These are phyloP conservation scores for Scedosporium minutisporum DNA, from an alignment of 2,329 filamentous ascomycete genomes.

Conservation along the genomic window DNA sequence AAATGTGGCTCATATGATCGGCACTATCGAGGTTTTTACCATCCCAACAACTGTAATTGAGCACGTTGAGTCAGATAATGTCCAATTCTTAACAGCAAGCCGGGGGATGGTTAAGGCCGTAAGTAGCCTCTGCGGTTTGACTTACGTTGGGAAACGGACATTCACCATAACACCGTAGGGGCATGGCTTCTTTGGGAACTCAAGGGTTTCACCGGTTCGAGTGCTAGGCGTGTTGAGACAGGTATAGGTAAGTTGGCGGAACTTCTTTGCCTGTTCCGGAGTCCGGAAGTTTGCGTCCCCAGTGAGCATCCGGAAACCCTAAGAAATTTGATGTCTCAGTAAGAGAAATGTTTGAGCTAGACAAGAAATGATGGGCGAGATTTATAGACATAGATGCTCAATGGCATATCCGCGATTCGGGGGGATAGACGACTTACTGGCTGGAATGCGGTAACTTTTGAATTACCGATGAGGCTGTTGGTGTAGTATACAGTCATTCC, in stretches of 20 bases:
- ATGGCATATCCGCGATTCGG: not conserved
- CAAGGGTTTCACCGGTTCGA: constrained; percentile 37
- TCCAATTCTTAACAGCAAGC: no score
- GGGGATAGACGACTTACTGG: constrained; percentile 20
- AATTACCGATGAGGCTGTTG: constrained; percentile 14
- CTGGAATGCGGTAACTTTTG: constrained; percentile 13
- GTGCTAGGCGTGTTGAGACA: constrained; percentile 37
- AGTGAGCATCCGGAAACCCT: constrained; percentile 38
- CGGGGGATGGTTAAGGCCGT: no score
- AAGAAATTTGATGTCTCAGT: not conserved
- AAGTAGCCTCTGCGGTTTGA: no score
- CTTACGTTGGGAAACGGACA: constrained; percentile 35
- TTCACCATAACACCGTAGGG: constrained; percentile 45
- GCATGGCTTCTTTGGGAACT: constrained; percentile 31
- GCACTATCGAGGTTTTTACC: constrained; percentile 6
- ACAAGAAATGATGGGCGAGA: not conserved
- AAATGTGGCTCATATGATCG: constrained; percentile 6
- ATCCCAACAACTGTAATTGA: constrained; percentile 16
- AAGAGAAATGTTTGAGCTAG: no score
- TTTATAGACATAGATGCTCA: not conserved
- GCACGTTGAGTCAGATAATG: no score
- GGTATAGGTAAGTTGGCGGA: constrained; percentile 9
- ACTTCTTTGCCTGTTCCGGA: constrained; percentile 20
- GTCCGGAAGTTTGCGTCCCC: constrained; percentile 27
- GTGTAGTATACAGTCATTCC: constrained; percentile 33